These are phyloP conservation scores for Xylariaceae sp. DNA, from an alignment of 2,329 filamentous ascomycete genomes.

Conservation along the genomic window DNA sequence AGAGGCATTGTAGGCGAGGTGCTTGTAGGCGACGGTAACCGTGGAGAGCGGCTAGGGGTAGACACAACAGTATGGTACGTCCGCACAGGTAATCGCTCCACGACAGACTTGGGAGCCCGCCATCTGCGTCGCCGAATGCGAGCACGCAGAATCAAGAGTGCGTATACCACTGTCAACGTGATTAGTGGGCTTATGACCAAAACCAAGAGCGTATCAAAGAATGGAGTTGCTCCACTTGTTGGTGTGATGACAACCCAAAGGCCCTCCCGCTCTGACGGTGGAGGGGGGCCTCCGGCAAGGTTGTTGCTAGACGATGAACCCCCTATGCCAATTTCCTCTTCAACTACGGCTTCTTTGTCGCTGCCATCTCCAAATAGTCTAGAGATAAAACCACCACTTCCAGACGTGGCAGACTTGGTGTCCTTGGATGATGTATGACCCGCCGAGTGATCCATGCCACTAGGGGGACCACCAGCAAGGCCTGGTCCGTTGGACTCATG, in stretches of 20 bases:
- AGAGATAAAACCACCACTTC: conserved; percentile 38
- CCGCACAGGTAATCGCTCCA: conserved; percentile 88
- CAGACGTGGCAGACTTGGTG: conserved; percentile 25
- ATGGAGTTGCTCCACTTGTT: conserved; percentile 81
- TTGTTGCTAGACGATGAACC: conserved; percentile 24
- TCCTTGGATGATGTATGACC: conserved; percentile 32
- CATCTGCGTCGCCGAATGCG: conserved; percentile 84
- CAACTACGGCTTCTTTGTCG: conserved; percentile 29
- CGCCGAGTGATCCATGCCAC: conserved; percentile 64
- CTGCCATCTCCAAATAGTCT: conserved; percentile 47
- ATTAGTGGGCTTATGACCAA: conserved; percentile 92
- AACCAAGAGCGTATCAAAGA: conserved; percentile 94
- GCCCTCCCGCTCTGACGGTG: conserved; percentile 58
- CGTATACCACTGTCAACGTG: conserved; percentile 88
- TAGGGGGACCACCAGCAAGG: conserved; percentile 64
- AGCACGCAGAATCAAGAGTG: conserved; percentile 77
- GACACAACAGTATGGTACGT: conserved; percentile 83
- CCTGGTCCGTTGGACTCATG: conserved; percentile 39
- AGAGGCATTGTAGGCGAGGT: conserved; percentile 75
- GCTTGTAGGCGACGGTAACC: conserved; percentile 57
- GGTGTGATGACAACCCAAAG: conserved; percentile 97
- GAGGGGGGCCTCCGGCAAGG: conserved; percentile 29
- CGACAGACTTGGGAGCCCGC: conserved; percentile 95
- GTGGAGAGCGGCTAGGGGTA: conserved; percentile 52
- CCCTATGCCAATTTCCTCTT: conserved; percentile 30